Percentiles rank a stretch among this genome's conserved stretches.
Conservation (phyloP, 83 land plant genomes). For the Picea engelmannii region DNA sequence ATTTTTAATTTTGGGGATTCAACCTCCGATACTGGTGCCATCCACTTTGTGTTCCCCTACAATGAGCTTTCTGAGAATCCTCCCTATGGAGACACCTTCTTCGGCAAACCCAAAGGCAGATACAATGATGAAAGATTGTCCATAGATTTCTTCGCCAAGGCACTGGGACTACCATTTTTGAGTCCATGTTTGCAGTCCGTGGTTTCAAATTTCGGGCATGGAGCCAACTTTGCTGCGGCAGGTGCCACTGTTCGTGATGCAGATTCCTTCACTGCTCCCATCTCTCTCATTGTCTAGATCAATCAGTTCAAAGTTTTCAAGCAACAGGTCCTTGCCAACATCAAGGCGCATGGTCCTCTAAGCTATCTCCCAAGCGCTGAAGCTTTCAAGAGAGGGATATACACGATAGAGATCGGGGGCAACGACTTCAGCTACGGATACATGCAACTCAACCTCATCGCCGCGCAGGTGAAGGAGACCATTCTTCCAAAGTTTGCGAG, state of each 20-base stretch:
- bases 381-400: slow-evolving; percentile 19
- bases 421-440: slow-evolving; percentile 35
- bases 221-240: slow-evolving; percentile 36
- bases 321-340: slow-evolving; percentile 15
- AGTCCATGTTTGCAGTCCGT: slow-evolving; percentile 39
- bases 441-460: slow-evolving; percentile 19
- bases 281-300: slow-evolving; percentile 21
- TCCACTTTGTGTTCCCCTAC: too few species aligned
- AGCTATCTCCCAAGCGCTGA: slow-evolving; percentile 17
- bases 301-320: slow-evolving; percentile 37
- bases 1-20: too few species aligned
- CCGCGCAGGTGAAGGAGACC: slow-evolving; percentile 13
- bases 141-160: slow-evolving; percentile 18
- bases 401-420: slow-evolving; percentile 23
- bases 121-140: too few species aligned
- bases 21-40: too few species aligned
- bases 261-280: slow-evolving; percentile 20
- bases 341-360: slow-evolving; percentile 8
- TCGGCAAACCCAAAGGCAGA: too few species aligned
- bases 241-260: slow-evolving; percentile 25
- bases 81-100: too few species aligned
- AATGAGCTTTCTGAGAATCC: too few species aligned
- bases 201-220: slow-evolving; percentile 27
- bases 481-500: slow-evolving; percentile 19
- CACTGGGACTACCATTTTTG: slow-evolving; percentile 27